These are phyloP conservation scores for Bonia amplexicaulis DNA, from an alignment of 176 grass and related monocot species.

Conservation along the genomic window DNA sequence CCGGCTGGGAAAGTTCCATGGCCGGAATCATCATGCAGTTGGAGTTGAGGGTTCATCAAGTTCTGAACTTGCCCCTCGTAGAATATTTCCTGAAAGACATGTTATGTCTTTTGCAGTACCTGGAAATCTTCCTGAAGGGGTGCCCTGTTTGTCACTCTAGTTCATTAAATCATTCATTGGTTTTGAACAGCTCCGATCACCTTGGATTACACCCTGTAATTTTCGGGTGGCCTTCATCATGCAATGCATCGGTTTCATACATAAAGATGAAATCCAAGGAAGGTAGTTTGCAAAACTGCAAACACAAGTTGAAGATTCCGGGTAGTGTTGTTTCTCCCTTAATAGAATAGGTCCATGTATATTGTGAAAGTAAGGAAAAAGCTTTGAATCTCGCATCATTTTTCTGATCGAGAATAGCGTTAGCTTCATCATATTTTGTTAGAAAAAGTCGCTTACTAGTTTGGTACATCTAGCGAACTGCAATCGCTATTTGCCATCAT, in stretches of 20 bases:
- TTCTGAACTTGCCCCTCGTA: slow-evolving; percentile 39
- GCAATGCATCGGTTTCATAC: slow-evolving; percentile 40
- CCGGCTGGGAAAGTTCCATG: slow-evolving; percentile 79
- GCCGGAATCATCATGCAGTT: slow-evolving; percentile 44
- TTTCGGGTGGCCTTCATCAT: slow-evolving; percentile 11
- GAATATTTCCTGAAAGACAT: slow-evolving; percentile 71
- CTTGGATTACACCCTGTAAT: slow-evolving; percentile 6
- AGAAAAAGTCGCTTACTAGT: slow-evolving; percentile 46
- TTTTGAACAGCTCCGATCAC: slow-evolving; percentile 6
- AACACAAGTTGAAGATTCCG: not conserved
- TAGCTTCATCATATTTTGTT: slow-evolving; percentile 46
- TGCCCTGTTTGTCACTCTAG: slow-evolving; percentile 65
- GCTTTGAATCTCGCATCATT: slow-evolving; percentile 45
- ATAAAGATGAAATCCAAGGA: slow-evolving; percentile 34
- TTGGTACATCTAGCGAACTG: slow-evolving; percentile 43
- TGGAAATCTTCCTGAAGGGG: slow-evolving; percentile 73
- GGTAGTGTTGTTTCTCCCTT: slow-evolving; percentile 49
- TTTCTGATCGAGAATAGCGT: slow-evolving; percentile 50
- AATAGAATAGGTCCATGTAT: slow-evolving; percentile 72
- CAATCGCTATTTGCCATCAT: slow-evolving; percentile 28
- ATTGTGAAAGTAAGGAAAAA: slow-evolving; percentile 63
- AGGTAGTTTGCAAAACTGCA: slow-evolving; percentile 9
- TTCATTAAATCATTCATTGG: slow-evolving; percentile 31
- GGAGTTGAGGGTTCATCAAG: slow-evolving; percentile 43
- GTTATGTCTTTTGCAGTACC: slow-evolving; percentile 59